Evolutionary conservation across 2,329 filamentous ascomycete species (phyloP).

Genomic region (Pseudopyricularia cyperi): DNA sequence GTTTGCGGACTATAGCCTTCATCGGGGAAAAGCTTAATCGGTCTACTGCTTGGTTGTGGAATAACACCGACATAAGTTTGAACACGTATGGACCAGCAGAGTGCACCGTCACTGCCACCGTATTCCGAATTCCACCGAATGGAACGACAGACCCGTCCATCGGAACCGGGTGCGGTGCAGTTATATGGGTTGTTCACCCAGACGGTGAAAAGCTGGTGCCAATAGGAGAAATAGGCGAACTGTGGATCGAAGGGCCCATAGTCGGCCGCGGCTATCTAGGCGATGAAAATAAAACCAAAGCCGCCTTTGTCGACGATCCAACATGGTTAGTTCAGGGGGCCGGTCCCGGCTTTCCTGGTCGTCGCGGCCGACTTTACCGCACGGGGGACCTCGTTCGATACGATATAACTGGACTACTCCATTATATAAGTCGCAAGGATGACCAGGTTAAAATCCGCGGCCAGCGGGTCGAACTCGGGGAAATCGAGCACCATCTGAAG

Average conservation of each 20-base stretch:
- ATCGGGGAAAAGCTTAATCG: background rate
- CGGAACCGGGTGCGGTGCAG: background rate
- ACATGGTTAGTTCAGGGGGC: background rate
- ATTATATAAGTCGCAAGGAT: background rate
- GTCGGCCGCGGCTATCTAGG: background rate
- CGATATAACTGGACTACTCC: background rate
- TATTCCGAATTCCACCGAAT: too few relatives aligned
- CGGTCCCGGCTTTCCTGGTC: too few relatives aligned
- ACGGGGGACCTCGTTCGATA: constrained; percentile 4
- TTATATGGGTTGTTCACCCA: background rate
- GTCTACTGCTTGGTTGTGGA: background rate
- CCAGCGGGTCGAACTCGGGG: constrained; percentile 1
- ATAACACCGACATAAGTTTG: background rate
- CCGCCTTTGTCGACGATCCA: background rate
- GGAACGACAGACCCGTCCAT: too few relatives aligned
- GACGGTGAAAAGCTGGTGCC: background rate
- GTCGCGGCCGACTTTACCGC: constrained; percentile 5
- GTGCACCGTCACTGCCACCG: constrained; percentile 1
- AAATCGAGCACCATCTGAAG: constrained; percentile 2
- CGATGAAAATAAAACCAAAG: background rate
- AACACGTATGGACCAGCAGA: background rate
- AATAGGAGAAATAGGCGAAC: background rate
- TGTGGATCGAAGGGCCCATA: background rate
- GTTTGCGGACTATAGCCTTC: too few relatives aligned
- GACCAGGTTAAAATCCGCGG: constrained; percentile 1